Percentiles rank a stretch among this genome's conserved stretches.
Evolutionary conservation across 768 basidiomycete genomes (phyloP).

Genomic region (Lactifluus hygrophoroides): DNA sequence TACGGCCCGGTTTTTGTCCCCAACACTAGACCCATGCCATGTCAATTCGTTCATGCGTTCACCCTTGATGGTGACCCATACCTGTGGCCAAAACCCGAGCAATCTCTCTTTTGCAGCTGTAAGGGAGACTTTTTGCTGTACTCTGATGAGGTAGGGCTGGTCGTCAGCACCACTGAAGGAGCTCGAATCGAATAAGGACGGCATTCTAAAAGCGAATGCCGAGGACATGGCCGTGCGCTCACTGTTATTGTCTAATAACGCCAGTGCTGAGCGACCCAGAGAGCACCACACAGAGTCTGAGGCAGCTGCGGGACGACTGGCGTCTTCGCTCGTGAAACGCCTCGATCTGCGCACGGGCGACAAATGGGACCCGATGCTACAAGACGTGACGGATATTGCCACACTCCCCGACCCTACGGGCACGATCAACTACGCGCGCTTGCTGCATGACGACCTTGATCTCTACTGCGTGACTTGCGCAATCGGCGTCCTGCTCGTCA

Average conservation of each 20-base stretch:
- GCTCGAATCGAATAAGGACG: constrained; percentile 53
- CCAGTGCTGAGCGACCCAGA: constrained; percentile 42
- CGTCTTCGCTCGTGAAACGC: constrained; percentile 78
- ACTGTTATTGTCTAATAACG: not conserved
- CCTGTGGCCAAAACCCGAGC: too few relatives aligned
- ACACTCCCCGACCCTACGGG: constrained; percentile 75
- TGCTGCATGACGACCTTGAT: constrained; percentile 79
- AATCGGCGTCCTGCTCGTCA: constrained; percentile 91
- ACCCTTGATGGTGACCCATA: too few relatives aligned
- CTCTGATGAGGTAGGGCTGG: too few relatives aligned
- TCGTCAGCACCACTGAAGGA: too few relatives aligned
- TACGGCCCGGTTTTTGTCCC: too few relatives aligned
- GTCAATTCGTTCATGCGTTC: too few relatives aligned
- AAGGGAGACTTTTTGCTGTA: too few relatives aligned
- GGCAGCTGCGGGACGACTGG: constrained; percentile 61
- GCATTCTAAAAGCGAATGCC: constrained; percentile 60
- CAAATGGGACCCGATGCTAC: constrained; percentile 93
- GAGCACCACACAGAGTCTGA: constrained; percentile 68
- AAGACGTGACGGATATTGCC: constrained; percentile 84
- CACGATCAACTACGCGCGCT: constrained; percentile 82
- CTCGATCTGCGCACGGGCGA: constrained; percentile 70
- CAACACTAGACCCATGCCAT: too few relatives aligned
- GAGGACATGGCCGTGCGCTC: constrained; percentile 50
- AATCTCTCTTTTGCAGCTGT: too few relatives aligned
- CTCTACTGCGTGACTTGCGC: constrained; percentile 93